Evolutionary conservation across 2,329 filamentous ascomycete species (phyloP).

Genomic region (Fonsecaea multimorphosa): DNA sequence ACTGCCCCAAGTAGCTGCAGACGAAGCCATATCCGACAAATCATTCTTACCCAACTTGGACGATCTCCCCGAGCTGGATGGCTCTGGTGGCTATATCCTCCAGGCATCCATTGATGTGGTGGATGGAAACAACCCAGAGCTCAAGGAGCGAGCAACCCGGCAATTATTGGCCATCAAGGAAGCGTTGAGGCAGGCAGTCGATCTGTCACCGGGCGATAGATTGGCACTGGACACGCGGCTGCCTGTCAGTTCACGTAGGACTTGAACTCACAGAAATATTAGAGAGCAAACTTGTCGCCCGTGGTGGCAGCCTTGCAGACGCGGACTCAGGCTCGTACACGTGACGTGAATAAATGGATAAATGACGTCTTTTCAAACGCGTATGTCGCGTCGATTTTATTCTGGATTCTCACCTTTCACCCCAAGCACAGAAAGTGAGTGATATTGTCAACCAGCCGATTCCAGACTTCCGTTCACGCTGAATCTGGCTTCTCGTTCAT

Average conservation of each 20-base stretch:
- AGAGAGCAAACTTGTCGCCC: neutral
- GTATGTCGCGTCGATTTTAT: conserved; percentile 7
- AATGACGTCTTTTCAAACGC: conserved; percentile 19
- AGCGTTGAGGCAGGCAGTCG: conserved; percentile 61
- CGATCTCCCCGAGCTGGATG: conserved; percentile 59
- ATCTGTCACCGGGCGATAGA: conserved; percentile 63
- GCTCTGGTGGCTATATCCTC: conserved; percentile 63
- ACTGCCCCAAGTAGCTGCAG: conserved; percentile 48
- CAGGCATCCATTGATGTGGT: conserved; percentile 64
- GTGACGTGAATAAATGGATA: conserved; percentile 11
- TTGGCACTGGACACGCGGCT: conserved; percentile 66
- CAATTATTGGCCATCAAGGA: conserved; percentile 63
- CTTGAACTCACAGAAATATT: conserved; percentile 13
- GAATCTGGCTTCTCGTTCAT: conserved; percentile 29
- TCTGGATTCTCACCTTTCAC: neutral
- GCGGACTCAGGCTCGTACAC: conserved; percentile 21
- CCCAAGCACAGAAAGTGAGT: neutral
- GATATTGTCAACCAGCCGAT: neutral
- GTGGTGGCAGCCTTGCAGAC: neutral
- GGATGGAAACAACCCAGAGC: conserved; percentile 58
- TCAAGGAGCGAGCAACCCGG: conserved; percentile 60
- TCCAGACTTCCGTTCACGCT: neutral
- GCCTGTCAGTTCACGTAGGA: conserved; percentile 41
- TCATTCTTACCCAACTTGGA: conserved; percentile 45
- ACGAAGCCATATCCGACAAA: conserved; percentile 40